Evolutionary conservation across 108 stramenopile species (phyloP).

Genomic region (Cafeteria roenbergensis): DNA sequence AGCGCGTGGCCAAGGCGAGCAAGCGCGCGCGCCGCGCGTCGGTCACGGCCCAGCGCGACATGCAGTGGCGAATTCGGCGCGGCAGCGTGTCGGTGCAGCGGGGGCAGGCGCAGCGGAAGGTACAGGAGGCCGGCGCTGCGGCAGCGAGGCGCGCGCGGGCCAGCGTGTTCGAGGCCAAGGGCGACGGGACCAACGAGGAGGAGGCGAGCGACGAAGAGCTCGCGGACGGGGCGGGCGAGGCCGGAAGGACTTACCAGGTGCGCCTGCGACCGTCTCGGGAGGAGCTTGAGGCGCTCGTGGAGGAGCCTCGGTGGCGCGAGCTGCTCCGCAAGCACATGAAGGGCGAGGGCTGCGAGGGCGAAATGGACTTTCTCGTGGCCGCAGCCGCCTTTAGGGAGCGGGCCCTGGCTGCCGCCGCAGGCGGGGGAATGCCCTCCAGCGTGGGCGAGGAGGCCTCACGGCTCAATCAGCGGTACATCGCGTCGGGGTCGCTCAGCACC

Average conservation of each 20-base stretch:
- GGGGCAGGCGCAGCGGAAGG: neutral
- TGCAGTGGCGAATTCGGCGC: neutral
- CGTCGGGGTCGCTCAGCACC: neutral
- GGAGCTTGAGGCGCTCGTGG: neutral
- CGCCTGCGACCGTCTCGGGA: neutral
- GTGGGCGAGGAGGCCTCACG: neutral
- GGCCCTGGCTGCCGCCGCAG: neutral
- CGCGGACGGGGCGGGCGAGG: neutral
- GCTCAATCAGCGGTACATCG: neutral
- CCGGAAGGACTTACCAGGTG: neutral
- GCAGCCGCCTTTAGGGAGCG: neutral
- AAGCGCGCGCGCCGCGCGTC: neutral
- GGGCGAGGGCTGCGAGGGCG: neutral
- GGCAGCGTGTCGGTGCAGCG: neutral
- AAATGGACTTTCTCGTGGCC: neutral
- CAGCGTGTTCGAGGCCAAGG: neutral
- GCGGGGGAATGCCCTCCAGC: neutral
- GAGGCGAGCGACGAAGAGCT: neutral
- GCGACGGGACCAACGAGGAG: neutral
- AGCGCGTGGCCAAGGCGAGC: neutral
- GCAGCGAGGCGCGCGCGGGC: neutral
- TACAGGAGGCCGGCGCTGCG: neutral
- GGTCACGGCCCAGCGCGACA: neutral
- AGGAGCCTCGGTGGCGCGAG: neutral
- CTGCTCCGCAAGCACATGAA: neutral